Evolutionary conservation across 495 filamentous ascomycete genomes (phyloP).

Genomic region (Recurvomyces mirabilis): DNA sequence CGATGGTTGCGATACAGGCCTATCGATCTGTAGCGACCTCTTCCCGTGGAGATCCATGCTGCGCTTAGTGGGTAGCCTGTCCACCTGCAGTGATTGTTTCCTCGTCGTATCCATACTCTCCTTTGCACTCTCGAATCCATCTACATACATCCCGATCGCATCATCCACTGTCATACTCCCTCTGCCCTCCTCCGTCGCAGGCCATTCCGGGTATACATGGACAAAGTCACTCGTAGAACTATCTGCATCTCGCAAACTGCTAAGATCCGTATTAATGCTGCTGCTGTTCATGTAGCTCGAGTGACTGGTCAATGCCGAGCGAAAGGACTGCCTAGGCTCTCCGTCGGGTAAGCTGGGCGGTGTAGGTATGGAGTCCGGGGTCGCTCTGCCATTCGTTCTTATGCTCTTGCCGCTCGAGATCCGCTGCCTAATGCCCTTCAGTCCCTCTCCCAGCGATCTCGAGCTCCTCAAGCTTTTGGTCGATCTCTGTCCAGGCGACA

Average conservation of each 20-base stretch:
- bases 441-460: conserved; percentile 12
- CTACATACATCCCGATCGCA: conserved; percentile 85
- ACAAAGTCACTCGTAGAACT: conserved; percentile 57
- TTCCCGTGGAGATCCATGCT: conserved; percentile 1
- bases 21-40: conserved; percentile 1
- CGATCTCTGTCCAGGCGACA: neutral
- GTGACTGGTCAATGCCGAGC: conserved; percentile 16
- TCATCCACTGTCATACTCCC: conserved; percentile 80
- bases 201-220: conserved; percentile 24
- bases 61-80: neutral
- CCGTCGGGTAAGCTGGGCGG: conserved; percentile 7
- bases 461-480: conserved; percentile 7
- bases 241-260: conserved; percentile 67
- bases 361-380: conserved; percentile 2
- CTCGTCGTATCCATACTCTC: conserved; percentile 29
- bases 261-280: conserved; percentile 66
- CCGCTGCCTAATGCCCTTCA: conserved; percentile 13
- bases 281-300: conserved; percentile 16
- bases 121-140: conserved; percentile 48
- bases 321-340: conserved; percentile 11
- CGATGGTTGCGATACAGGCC: conserved; percentile 8
- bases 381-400: conserved; percentile 1
- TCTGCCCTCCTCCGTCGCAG: conserved; percentile 27
- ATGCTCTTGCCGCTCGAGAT: conserved; percentile 8
- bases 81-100: conserved; percentile 13